Base-by-base conservation (phyloP, 805 yeast species). In the Candida maris region DNA sequence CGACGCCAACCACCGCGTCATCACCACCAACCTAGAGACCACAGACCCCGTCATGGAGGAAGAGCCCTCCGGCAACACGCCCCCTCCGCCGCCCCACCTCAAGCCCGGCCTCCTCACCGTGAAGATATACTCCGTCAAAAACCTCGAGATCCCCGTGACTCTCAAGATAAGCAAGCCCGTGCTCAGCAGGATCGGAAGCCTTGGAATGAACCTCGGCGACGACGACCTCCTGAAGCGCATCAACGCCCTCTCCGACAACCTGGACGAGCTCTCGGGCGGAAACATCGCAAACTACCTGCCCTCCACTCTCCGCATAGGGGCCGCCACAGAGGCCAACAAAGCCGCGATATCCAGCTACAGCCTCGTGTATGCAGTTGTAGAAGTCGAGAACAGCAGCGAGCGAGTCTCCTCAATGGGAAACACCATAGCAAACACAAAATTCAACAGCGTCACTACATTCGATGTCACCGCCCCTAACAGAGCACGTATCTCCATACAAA, bases 351-450 rank as follows among this genome's bases (percentile, higher is more conserved):
- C 61, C 7, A 58, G 56, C 16, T 59, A 59, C 41, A 56, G 55
- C 38, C 71, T 95, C 41, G 72, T 93, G 25, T 86, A 85, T 60
- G 73, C 89, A 52, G 87, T 95, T 2, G 71, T 93, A 30, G 99
- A 93, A 62, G 91, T 88, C 57, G 99, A 93, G 63, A 93, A 93
- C 62, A 87, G 91, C 34, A 93, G 89, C 47, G 82, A 93, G 45
- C 74, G 88, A 12, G 79, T 91, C 34, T 95, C 88, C 48, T 93
- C 97, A 2, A 77, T 80, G 19, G 77, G 84, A 35, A 96, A 96
- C 26, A 77, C 95, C 0, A 77, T 87, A 42, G 74, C 75, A 28
- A 68, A 72, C 38, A 91, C 96, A 1, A 75, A 76, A 13, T 93
- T 95, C 78, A 93, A 88, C 59, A 85, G 85, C 49, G 87, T 87